These are phyloP conservation scores for Pleurotus tuoliensis DNA, from an alignment of 768 basidiomycete species.

Conservation along the genomic window DNA sequence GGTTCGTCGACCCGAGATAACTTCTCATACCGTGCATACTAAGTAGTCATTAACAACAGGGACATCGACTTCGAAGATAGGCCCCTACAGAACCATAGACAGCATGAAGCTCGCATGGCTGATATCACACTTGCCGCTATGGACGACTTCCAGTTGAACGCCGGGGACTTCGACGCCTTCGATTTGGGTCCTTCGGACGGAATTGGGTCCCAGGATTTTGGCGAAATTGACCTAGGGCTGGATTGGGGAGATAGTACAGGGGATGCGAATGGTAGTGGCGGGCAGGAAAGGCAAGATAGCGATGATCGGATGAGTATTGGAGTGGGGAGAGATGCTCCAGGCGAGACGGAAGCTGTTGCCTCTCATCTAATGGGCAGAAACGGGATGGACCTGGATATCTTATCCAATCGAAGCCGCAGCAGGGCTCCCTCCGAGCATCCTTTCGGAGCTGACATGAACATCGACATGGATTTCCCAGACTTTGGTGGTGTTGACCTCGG, in stretches of 20 bases:
- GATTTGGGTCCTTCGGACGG: conserved; percentile 78
- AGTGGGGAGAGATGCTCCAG: conserved; percentile 69
- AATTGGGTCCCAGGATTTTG: conserved; percentile 82
- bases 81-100: conserved; percentile 60
- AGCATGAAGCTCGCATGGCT: conserved; percentile 79
- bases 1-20: conserved; percentile 37
- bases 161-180: conserved; percentile 58
- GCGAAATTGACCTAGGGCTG: conserved; percentile 69
- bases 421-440: conserved; percentile 65
- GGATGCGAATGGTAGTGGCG: conserved; percentile 19
- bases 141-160: conserved; percentile 66
- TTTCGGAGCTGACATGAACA: conserved; percentile 50
- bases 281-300: conserved; percentile 24
- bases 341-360: conserved; percentile 53
- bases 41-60: conserved; percentile 37
- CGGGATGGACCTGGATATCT: conserved; percentile 52
- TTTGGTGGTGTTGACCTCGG: conserved; percentile 64
- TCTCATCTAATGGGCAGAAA: conserved; percentile 53
- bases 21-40: not conserved
- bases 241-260: conserved; percentile 65
- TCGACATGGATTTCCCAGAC: conserved; percentile 42
- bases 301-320: conserved; percentile 57
- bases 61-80: conserved; percentile 75
- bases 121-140: conserved; percentile 85
- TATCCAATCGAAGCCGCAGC: conserved; percentile 58